phyloP scores from a whole-genome alignment of 2,329 filamentous ascomycete species.

The Colletotrichum lini region DNA sequence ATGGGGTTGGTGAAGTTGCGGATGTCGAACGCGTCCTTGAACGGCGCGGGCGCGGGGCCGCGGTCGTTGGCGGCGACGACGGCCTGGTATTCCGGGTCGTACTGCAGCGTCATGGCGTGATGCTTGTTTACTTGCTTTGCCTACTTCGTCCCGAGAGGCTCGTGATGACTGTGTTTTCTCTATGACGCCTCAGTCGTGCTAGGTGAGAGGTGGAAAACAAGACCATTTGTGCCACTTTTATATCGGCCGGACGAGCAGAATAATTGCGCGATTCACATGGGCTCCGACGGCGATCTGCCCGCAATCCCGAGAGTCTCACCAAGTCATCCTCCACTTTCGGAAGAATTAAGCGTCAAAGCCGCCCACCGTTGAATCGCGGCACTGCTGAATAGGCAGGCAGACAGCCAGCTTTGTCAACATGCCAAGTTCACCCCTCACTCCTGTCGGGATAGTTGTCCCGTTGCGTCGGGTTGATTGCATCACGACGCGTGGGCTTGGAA shows the following conservation, averaged over 20 bases:
- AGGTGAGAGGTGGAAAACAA: neutral
- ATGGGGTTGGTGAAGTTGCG: conserved; percentile 20
- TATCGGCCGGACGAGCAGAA: neutral
- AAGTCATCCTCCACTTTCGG: neutral
- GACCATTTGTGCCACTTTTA: conserved; percentile 5
- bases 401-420: neutral
- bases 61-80: conserved; percentile 14
- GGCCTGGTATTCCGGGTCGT: conserved; percentile 34
- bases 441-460: no score
- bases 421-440: neutral
- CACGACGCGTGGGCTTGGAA: neutral
- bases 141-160: neutral
- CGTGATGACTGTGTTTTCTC: neutral
- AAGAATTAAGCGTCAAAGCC: neutral
- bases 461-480: neutral
- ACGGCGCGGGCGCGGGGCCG: conserved; percentile 1
- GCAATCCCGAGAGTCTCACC: conserved; percentile 19
- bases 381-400: neutral
- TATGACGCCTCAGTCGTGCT: no score
- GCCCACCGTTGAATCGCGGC: neutral
- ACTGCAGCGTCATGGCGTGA: conserved; percentile 21
- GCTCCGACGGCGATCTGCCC: conserved; percentile 27
- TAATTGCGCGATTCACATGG: neutral
- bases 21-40: conserved; percentile 24
- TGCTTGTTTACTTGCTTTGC: no score